These are phyloP conservation scores for Sarcocystis neurona DNA, from an alignment of 169 alveolate genomes.

Conservation along the genomic window DNA sequence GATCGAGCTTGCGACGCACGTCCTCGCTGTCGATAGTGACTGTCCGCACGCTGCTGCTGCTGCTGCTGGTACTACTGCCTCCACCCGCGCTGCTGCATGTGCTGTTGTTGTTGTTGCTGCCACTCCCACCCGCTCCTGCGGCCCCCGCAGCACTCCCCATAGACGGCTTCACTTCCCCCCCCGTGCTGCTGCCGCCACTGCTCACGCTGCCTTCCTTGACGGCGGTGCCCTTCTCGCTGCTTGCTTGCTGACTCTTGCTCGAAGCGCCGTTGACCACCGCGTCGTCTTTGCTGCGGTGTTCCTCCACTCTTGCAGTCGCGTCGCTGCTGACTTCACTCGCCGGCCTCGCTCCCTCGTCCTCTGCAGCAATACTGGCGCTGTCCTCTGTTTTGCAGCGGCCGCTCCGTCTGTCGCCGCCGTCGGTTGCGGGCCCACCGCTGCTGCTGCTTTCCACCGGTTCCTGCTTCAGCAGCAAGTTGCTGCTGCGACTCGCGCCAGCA, in stretches of 20 bases:
- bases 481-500: too few species aligned
- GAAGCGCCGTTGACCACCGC: not conserved
- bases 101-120: not conserved
- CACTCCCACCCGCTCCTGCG: not conserved
- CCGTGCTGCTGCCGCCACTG: not conserved
- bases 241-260: not conserved
- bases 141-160: not conserved
- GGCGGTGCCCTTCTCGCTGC: not conserved
- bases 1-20: not conserved
- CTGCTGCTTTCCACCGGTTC: too few species aligned
- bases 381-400: too few species aligned
- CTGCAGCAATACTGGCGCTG: too few species aligned
- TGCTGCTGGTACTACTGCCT: not conserved
- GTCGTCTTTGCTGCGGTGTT: not conserved
- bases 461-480: too few species aligned
- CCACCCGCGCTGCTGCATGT: not conserved
- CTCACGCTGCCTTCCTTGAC: not conserved
- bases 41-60: not conserved
- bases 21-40: conserved; percentile 15
- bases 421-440: too few species aligned
- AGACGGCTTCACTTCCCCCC: not conserved
- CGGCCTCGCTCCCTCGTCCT: not conserved
- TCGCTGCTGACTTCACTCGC: not conserved
- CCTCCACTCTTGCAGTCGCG: not conserved
- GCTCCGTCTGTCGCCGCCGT: too few species aligned